Evolutionary conservation across 2,329 filamentous ascomycete species (phyloP), one percentile per base, ranked within the genome.

Genomic region (Curvularia lunata): DNA sequence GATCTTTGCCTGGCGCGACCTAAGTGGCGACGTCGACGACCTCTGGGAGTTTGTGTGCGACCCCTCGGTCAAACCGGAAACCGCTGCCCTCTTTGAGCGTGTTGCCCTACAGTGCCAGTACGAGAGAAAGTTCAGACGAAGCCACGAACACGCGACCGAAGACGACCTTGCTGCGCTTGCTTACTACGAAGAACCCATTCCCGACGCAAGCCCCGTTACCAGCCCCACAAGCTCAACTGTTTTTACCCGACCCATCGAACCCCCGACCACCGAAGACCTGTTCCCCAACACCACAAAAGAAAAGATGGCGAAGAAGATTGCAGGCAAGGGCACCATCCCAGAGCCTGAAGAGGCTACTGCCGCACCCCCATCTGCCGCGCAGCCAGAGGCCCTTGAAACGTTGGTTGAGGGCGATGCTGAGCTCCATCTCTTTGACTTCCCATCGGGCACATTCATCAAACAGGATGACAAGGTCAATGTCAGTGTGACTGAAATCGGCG

Each of bases 41-140:
- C 84, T 98, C n/a, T 99, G 91, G 84, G 94, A 99, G 77, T 99
- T 98, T 74, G 91, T 99, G 63, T 98, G 93, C 80, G 95, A 98
- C 78, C 77, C 83, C 38, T 88, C 88, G 12, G 86, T 90, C 41
- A 82, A 87, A 27, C 80, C 87, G 2, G 84, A 87, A 47, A 90
- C 93, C 67, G 89, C 95, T 23, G 84, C 88, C 45, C 86, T 89
- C 16, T 98, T 99, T 75, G 87, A 94, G 72, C 83, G 89, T 52
- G 88, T 92, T 52, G 91, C 95, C 7, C 85, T 91, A 56, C 89
- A 97, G 85, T 97, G 95, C 76, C 95, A 99, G 78, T 99, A 96
- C 89, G 95, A 99, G 81, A 87, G 94, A 72, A 98, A 97, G 77
- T 96, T 95, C 77, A 87, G 91, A 62, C 90, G 89, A 71, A 88